Base-by-base conservation (phyloP, 768 basidiomycete species). In the Punctularia strigosozonata region DNA sequence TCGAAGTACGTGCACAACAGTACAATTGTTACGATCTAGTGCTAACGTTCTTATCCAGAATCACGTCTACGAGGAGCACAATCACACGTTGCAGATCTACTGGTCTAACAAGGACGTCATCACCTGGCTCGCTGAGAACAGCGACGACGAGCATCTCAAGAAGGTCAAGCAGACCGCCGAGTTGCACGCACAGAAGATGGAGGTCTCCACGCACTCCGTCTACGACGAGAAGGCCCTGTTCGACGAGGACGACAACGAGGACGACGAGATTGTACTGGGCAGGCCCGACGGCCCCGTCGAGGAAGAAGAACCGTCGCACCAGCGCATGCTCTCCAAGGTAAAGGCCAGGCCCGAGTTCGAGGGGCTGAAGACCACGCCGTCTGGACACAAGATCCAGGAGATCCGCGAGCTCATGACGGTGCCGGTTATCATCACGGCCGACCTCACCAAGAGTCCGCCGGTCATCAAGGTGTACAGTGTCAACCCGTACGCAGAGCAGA, bases 391-490 rank as follows among this genome's bases (percentile, higher is more conserved):
- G 67, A 87, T 95, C 48, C 94, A 98, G 62, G 91, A 92, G 55
- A 87, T 98, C 54, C 78, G 71, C 49, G 91, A 95, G 57, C 61
- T 95, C 51, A 89, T 89, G 85, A 87, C 75, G 33, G 86, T 95
- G 25, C 91, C 90, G 39, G 89, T 92, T 49, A 92, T 95, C 52
- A 80, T 95, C 49, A 92, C 90, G 30, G 89, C 89, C 23, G 91
- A 97, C 58, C 62, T 94, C 49, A 89, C 88, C 45, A 95, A 94
- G 75, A 89, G 85, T 49, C 91, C 91, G 28, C 91, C 91, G 4
- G 87, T 97, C 52, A 84, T 98, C 69, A 92, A 95, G 61, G 90
- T 98, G 41, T 91, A 91, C 68, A 90, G 88, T 51, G 85, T 90
- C 52, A 91, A 91, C 55, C 90, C 90, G 6, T 92, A 86, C 58